Evolutionary conservation across 2,329 filamentous ascomycete species (phyloP).

Genomic region (Fusarium tupiense): DNA sequence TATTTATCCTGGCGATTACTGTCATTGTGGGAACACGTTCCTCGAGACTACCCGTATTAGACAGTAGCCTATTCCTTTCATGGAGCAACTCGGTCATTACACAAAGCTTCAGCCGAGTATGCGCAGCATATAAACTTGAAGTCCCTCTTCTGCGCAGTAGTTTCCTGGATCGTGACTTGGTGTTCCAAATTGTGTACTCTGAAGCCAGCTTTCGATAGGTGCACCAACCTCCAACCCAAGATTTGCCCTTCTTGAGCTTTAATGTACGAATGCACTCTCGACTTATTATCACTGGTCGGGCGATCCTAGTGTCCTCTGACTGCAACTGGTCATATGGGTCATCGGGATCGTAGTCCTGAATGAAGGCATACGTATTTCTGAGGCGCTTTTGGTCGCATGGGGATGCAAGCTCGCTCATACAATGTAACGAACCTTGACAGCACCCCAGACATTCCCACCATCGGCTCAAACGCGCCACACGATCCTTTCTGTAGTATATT

Average conservation of each 20-base stretch:
- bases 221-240: not conserved
- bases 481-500: not conserved
- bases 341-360: not conserved
- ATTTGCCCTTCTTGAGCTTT: not conserved
- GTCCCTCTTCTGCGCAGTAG: not conserved
- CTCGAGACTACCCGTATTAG: not conserved
- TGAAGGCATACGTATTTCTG: not conserved
- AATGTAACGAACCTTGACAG: not conserved
- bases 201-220: not conserved
- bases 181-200: not conserved
- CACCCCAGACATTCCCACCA: constrained; percentile 14
- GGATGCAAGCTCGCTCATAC: not conserved
- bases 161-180: not conserved
- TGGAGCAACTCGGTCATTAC: not conserved
- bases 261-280: not conserved
- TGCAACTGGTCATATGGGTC: not conserved
- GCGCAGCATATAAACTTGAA: not conserved
- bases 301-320: not conserved
- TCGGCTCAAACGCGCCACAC: not conserved
- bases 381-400: not conserved
- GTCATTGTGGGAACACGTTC: not conserved
- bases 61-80: not conserved
- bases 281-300: not conserved
- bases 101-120: not conserved
- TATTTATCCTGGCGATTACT: not conserved